These are phyloP conservation scores for Fraxinus sp. DNA, from an alignment of 305 asterid genomes.

Conservation along the genomic window DNA sequence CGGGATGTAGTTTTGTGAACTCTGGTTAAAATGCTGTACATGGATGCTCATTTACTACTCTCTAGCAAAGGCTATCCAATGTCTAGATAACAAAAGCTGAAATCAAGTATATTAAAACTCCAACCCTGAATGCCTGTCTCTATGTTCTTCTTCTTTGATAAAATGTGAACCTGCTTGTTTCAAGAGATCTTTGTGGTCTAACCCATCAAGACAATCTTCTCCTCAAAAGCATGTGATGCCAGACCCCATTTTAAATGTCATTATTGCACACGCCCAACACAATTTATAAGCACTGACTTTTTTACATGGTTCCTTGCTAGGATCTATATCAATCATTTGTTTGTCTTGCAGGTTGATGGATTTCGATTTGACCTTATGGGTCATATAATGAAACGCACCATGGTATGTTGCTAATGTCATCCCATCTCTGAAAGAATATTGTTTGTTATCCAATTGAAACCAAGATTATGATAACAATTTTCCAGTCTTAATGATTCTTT, in stretches of 20 bases:
- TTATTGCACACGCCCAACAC: not conserved
- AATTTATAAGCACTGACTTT: slow-evolving; percentile 17
- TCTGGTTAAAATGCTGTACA: not conserved
- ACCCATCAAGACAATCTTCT: not conserved
- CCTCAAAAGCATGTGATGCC: not conserved
- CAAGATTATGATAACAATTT: not conserved
- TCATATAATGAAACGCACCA: slow-evolving; percentile 84
- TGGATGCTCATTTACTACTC: not conserved
- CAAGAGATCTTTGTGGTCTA: not conserved
- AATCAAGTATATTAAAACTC: not conserved
- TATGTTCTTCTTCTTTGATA: not conserved
- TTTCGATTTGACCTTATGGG: slow-evolving; percentile 99
- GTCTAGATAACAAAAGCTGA: not conserved
- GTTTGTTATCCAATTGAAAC: not conserved
- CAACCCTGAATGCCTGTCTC: not conserved
- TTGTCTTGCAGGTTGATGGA: slow-evolving; percentile 82
- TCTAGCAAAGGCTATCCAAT: not conserved
- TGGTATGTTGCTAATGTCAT: slow-evolving; percentile 55
- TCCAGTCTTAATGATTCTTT: not conserved
- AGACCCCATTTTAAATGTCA: not conserved
- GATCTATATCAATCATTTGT: slow-evolving; percentile 25
- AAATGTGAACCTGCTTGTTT: not conserved
- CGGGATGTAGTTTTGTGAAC: not conserved
- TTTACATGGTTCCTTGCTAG: slow-evolving; percentile 8
- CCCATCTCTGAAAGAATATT: slow-evolving; percentile 1